A percentile compares a stretch with the other conserved stretches of the same genome.
Conservation (phyloP, 164 flowering plant genomes). For the Pachysandra terminalis region DNA sequence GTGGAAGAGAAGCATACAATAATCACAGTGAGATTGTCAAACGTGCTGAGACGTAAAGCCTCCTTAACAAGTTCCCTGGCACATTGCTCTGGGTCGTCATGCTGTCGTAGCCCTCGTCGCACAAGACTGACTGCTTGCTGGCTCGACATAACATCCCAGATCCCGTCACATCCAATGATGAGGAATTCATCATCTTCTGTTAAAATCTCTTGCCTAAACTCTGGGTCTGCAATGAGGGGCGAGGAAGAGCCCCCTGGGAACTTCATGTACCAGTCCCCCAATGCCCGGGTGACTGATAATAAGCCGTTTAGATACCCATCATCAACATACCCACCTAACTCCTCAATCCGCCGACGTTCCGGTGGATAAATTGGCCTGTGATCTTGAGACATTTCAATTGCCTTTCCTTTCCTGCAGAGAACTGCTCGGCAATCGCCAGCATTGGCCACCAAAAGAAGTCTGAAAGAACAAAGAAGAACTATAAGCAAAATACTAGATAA, state of each 20-base stretch:
- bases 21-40: slow-evolving; percentile 78
- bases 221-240: slow-evolving; percentile 84
- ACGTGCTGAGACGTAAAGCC: slow-evolving; percentile 54
- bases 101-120: slow-evolving; percentile 60
- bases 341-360: slow-evolving; percentile 57
- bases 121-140: slow-evolving; percentile 75
- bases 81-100: slow-evolving; percentile 68
- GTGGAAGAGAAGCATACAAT: slow-evolving; percentile 60
- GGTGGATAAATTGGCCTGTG: slow-evolving; percentile 58
- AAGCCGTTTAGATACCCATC: slow-evolving; percentile 84
- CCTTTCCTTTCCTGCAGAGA: slow-evolving; percentile 77
- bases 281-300: slow-evolving; percentile 70
- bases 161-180: slow-evolving; percentile 84
- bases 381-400: slow-evolving; percentile 78
- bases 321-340: slow-evolving; percentile 62
- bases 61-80: slow-evolving; percentile 74
- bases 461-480: slow-evolving; percentile 24
- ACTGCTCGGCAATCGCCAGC: slow-evolving; percentile 95
- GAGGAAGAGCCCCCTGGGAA: slow-evolving; percentile 55
- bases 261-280: slow-evolving; percentile 96
- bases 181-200: slow-evolving; percentile 89
- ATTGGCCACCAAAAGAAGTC: slow-evolving; percentile 75
- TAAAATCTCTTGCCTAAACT: slow-evolving; percentile 44
- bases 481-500: neutral
- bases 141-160: slow-evolving; percentile 93